Conservation (phyloP, 768 basidiomycete genomes). For the Kwoniella europaea region DNA sequence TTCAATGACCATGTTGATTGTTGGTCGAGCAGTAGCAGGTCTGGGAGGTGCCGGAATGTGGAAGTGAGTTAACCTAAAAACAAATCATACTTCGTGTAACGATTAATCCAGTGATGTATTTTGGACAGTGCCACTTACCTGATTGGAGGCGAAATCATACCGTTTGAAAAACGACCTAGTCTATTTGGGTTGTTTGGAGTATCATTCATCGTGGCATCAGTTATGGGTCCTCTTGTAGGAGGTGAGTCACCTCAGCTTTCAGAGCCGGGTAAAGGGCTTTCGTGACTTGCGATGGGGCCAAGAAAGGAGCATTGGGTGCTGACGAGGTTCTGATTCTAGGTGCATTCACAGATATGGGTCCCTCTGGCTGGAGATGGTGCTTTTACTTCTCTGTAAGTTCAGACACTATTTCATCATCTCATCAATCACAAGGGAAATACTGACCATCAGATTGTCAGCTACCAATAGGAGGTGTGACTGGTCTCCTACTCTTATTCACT, state of each 20-base stretch:
- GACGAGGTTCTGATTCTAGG: background rate
- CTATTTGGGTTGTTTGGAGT: slow-evolving; percentile 36
- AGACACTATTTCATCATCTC: background rate
- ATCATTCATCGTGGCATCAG: slow-evolving; percentile 35
- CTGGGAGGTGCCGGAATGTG: slow-evolving; percentile 40
- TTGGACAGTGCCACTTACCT: slow-evolving; percentile 29
- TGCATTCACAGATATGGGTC: slow-evolving; percentile 32
- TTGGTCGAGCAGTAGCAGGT: slow-evolving; percentile 37
- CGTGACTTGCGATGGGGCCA: too few species aligned
- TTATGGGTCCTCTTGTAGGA: slow-evolving; percentile 40
- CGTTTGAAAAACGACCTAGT: slow-evolving; percentile 38
- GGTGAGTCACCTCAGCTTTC: slow-evolving; percentile 7
- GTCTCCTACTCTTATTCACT: slow-evolving; percentile 24
- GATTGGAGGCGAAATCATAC: slow-evolving; percentile 36
- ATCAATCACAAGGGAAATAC: background rate
- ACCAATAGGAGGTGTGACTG: slow-evolving; percentile 31
- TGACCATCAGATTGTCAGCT: slow-evolving; percentile 1
- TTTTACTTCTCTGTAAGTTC: slow-evolving; percentile 31
- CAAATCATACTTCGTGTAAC: background rate
- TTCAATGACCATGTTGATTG: slow-evolving; percentile 39
- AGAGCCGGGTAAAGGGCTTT: too few species aligned
- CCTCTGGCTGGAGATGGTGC: slow-evolving; percentile 35
- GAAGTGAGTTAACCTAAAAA: slow-evolving; percentile 23
- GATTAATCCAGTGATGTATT: background rate
- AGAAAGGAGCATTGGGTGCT: too few species aligned